These are phyloP conservation scores for Lactarius akahatsu DNA, from an alignment of 768 basidiomycete species.

Conservation along the genomic window DNA sequence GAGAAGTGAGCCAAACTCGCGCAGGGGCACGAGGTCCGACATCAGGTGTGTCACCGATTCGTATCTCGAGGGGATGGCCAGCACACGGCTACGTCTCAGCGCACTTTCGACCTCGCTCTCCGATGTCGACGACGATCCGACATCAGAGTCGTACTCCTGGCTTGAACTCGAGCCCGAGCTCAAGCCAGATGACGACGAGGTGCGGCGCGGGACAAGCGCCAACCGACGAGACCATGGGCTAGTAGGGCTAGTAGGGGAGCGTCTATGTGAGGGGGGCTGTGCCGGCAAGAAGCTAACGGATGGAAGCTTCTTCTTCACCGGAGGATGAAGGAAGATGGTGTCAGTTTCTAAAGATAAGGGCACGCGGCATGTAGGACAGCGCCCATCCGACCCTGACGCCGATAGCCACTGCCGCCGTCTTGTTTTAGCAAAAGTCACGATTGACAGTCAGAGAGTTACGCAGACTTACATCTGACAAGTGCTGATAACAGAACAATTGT, in stretches of 20 bases:
- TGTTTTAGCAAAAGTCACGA: background rate
- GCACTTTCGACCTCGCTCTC: slow-evolving; percentile 20
- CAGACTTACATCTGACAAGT: slow-evolving; percentile 29
- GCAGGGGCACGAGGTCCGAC: slow-evolving; percentile 23
- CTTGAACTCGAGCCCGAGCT: slow-evolving; percentile 24
- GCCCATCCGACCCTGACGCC: slow-evolving; percentile 26
- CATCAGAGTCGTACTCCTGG: slow-evolving; percentile 21
- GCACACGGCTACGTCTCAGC: slow-evolving; percentile 13
- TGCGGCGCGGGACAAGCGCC: slow-evolving; percentile 1
- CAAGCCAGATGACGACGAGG: slow-evolving; percentile 4
- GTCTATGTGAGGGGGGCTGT: slow-evolving; percentile 8
- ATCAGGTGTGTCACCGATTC: slow-evolving; percentile 21
- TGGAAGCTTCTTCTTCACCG: slow-evolving; percentile 10
- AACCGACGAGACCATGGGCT: slow-evolving; percentile 16
- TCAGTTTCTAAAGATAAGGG: slow-evolving; percentile 26
- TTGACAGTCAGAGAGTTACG: background rate
- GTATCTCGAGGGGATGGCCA: slow-evolving; percentile 20
- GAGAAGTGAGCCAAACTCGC: slow-evolving; percentile 27
- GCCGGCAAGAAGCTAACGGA: slow-evolving; percentile 10
- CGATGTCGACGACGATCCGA: slow-evolving; percentile 23
- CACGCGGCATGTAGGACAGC: slow-evolving; percentile 30
- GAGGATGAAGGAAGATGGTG: slow-evolving; percentile 28
- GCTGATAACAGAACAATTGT: slow-evolving; percentile 30
- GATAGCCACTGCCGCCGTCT: slow-evolving; percentile 23
- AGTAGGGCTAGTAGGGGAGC: background rate